Conservation (phyloP, 768 basidiomycete genomes). For the Boletus speciosus region DNA sequence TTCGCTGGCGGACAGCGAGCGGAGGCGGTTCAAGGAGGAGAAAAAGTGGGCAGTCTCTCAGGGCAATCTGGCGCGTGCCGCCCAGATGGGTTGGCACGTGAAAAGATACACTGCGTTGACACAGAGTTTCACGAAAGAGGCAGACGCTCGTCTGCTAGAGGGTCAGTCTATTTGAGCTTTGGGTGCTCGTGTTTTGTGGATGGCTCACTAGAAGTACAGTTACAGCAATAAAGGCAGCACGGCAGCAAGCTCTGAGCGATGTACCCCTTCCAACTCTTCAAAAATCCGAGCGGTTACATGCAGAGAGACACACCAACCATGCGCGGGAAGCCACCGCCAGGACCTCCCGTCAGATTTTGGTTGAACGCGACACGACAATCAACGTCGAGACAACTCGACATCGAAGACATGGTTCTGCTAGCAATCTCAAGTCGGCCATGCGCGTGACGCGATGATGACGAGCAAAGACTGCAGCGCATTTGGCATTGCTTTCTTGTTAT, state of each 20-base stretch:
- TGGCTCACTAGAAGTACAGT: constrained; percentile 20
- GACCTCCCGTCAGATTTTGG: constrained; percentile 24
- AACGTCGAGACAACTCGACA: constrained; percentile 28
- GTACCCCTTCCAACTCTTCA: constrained; percentile 19
- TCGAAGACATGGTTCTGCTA: constrained; percentile 29
- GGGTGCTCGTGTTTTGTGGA: background rate
- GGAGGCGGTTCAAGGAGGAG: constrained; percentile 80
- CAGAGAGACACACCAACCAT: constrained; percentile 30
- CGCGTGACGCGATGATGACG: constrained; percentile 33
- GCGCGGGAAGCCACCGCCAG: constrained; percentile 13
- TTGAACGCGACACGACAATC: constrained; percentile 30
- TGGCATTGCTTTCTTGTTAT: constrained; percentile 4
- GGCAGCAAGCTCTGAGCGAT: constrained; percentile 13
- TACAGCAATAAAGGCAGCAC: constrained; percentile 24
- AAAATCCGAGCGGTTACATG: constrained; percentile 19
- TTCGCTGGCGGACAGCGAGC: constrained; percentile 78
- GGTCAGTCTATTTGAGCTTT: constrained; percentile 36
- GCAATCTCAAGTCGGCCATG: constrained; percentile 36
- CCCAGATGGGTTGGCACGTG: constrained; percentile 81
- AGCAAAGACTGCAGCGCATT: background rate
- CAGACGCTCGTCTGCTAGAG: constrained; percentile 64
- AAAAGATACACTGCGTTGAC: constrained; percentile 75
- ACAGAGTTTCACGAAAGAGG: constrained; percentile 78
- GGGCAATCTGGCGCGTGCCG: constrained; percentile 70
- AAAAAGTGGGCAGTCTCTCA: constrained; percentile 82